phyloP scores from a whole-genome alignment of 306 rosid genomes.

The Vigna reflexopilosa region DNA sequence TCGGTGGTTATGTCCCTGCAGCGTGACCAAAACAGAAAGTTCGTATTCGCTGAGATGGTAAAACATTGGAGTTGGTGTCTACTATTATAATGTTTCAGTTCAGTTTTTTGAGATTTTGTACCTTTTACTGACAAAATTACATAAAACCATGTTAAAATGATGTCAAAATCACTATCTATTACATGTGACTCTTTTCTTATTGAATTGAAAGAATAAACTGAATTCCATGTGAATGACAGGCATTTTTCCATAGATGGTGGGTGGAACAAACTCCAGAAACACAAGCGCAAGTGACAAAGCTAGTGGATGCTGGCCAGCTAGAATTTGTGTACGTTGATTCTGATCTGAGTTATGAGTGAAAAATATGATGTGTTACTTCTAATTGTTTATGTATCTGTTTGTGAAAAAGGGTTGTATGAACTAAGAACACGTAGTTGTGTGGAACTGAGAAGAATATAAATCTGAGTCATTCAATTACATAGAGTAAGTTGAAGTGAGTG shows the following conservation, averaged over 20 bases:
- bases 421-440: not conserved
- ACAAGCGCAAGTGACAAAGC: slow-evolving; percentile 1
- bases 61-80: not conserved
- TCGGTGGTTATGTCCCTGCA: slow-evolving; percentile 75
- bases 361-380: not conserved
- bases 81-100: not conserved
- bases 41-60: slow-evolving; percentile 60
- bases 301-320: slow-evolving; percentile 1
- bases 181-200: not conserved
- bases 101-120: not conserved
- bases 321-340: not conserved
- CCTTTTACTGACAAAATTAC: not conserved
- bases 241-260: slow-evolving; percentile 18
- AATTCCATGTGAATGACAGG: not conserved
- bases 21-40: slow-evolving; percentile 77
- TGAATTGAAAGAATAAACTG: not conserved
- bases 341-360: not conserved
- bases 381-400: too few species aligned
- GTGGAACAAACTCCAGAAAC: not conserved
- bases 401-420: not conserved
- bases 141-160: not conserved
- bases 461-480: too few species aligned
- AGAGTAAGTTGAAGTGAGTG: not conserved
- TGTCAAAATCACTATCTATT: not conserved
- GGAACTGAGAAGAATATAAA: too few species aligned